Conservation (phyloP, 495 filamentous ascomycete species). For the Xylaria castorea region DNA sequence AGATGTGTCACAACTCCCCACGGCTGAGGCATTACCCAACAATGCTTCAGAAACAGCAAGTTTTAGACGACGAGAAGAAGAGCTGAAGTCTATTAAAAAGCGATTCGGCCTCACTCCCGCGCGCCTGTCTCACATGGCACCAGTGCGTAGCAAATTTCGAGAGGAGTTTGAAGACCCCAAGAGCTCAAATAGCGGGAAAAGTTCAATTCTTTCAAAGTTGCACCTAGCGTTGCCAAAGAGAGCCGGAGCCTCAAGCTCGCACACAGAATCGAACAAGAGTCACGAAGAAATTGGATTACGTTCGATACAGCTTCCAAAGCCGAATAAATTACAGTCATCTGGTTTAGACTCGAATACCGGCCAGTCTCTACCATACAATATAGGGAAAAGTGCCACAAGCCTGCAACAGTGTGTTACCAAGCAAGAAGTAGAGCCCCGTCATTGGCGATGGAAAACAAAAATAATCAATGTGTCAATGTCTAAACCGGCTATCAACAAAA, state of each 20-base stretch:
- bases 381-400: neutral
- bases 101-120: constrained; percentile 41
- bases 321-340: neutral
- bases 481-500: neutral
- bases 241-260: constrained; percentile 29
- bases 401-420: neutral
- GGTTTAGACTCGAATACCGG: constrained; percentile 2
- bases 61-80: constrained; percentile 37
- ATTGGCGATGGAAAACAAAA: constrained; percentile 9
- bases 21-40: constrained; percentile 27
- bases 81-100: constrained; percentile 41
- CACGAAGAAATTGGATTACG: constrained; percentile 1
- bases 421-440: neutral
- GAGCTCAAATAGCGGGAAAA: constrained; percentile 28
- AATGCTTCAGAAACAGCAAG: constrained; percentile 33
- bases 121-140: constrained; percentile 37
- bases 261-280: constrained; percentile 33
- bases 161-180: constrained; percentile 38
- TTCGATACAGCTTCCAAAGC: neutral
- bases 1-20: constrained; percentile 5
- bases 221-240: constrained; percentile 42
- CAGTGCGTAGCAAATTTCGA: constrained; percentile 42
- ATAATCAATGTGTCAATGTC: constrained; percentile 7
- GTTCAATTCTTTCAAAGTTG: constrained; percentile 44
- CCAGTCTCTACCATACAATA: neutral